phyloP scores from a whole-genome alignment of 1,139 yeast species.

The Zygosaccharomyces sapae region DNA sequence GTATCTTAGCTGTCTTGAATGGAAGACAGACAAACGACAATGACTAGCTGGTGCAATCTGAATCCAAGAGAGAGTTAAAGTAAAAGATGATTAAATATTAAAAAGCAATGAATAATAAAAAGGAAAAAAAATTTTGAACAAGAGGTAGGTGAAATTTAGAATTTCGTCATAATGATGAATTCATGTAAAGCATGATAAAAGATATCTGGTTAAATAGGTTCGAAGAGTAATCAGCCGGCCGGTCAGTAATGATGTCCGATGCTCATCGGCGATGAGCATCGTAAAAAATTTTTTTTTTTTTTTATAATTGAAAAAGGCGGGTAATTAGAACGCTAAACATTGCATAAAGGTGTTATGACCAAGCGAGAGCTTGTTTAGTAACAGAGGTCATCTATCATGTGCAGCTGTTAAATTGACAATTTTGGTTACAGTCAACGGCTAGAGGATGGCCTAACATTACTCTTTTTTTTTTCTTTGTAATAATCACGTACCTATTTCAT shows the following conservation, averaged over 20 bases:
- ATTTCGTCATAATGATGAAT: conserved; percentile 7
- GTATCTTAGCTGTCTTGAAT: background rate
- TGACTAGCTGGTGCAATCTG: no score
- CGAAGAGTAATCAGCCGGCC: background rate
- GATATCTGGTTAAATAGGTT: background rate
- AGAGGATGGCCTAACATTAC: no score
- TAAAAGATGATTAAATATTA: background rate
- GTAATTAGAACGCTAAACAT: background rate
- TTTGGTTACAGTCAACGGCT: no score
- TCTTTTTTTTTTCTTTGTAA: no score
- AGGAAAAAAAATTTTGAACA: background rate
- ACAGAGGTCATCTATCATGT: no score
- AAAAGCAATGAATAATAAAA: background rate
- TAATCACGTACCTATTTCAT: no score
- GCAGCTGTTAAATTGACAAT: no score
- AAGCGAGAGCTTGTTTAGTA: no score
- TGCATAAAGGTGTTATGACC: no score
- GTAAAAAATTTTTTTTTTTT: conserved; percentile 5
- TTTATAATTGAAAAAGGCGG: conserved; percentile 8
- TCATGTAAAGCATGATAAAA: background rate
- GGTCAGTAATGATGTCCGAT: background rate
- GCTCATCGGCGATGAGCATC: conserved; percentile 6
- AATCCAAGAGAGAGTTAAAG: background rate
- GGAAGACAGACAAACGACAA: background rate
- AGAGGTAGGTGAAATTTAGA: background rate